phyloP scores from a whole-genome alignment of 768 basidiomycete species.

The Phanerochaete carnosa region DNA sequence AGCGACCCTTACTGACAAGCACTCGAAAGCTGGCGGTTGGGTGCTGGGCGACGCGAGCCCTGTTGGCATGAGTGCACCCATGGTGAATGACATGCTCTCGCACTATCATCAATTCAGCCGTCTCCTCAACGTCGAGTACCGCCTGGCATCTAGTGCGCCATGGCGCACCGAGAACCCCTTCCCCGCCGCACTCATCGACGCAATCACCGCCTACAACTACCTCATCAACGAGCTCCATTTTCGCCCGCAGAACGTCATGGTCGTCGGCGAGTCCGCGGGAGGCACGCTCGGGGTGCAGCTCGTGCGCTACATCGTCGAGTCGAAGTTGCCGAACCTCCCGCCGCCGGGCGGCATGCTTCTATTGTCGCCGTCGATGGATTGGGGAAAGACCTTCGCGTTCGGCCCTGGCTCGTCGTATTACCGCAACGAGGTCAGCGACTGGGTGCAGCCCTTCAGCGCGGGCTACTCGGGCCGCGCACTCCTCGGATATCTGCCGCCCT shows the following conservation, averaged over 20 bases:
- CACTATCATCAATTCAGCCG: slow-evolving; percentile 17
- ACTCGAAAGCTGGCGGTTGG: slow-evolving; percentile 7
- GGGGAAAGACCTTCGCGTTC: slow-evolving; percentile 11
- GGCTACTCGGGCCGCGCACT: slow-evolving; percentile 14
- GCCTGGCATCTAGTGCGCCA: slow-evolving; percentile 32
- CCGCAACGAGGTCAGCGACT: slow-evolving; percentile 7
- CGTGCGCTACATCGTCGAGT: slow-evolving; percentile 32
- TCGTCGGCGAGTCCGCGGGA: slow-evolving; percentile 56
- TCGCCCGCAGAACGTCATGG: slow-evolving; percentile 40
- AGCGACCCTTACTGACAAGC: background rate
- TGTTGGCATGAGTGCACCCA: background rate
- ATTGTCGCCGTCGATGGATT: slow-evolving; percentile 30
- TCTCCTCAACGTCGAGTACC: slow-evolving; percentile 44
- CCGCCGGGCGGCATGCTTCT: slow-evolving; percentile 31
- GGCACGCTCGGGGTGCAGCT: slow-evolving; percentile 44
- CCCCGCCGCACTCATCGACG: slow-evolving; percentile 53
- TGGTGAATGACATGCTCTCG: slow-evolving; percentile 2
- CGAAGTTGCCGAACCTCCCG: slow-evolving; percentile 15
- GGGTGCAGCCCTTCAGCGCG: slow-evolving; percentile 2
- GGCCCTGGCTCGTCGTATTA: background rate
- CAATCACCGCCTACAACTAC: slow-evolving; percentile 46
- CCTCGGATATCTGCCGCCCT: slow-evolving; percentile 7
- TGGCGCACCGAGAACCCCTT: slow-evolving; percentile 37
- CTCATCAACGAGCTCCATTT: slow-evolving; percentile 41
- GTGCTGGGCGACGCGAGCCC: slow-evolving; percentile 11